Evolutionary conservation across 2,329 filamentous ascomycete genomes (phyloP).

Genomic region (Helminthosporium solani): DNA sequence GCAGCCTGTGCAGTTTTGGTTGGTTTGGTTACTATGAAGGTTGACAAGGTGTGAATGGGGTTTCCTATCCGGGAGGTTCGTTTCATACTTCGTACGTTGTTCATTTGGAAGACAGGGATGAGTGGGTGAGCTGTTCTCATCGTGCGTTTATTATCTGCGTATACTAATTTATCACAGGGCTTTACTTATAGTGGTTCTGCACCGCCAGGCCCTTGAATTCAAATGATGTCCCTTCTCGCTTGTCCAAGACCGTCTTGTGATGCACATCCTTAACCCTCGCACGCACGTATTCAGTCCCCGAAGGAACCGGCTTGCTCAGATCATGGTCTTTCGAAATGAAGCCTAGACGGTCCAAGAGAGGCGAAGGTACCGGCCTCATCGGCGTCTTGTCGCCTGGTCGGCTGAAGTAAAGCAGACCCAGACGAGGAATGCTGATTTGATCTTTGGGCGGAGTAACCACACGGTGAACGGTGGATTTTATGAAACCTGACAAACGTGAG

Average conservation of each 20-base stretch:
- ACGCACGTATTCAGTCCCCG: slow-evolving; percentile 50
- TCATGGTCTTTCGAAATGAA: slow-evolving; percentile 45
- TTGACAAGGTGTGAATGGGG: slow-evolving; percentile 1
- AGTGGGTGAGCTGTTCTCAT: not conserved
- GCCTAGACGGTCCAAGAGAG: slow-evolving; percentile 33
- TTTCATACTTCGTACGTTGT: not conserved
- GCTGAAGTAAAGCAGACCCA: slow-evolving; percentile 54
- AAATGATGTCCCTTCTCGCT: slow-evolving; percentile 48
- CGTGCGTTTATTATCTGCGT: not conserved
- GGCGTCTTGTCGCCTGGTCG: slow-evolving; percentile 34
- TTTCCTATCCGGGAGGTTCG: not conserved
- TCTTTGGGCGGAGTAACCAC: slow-evolving; percentile 50
- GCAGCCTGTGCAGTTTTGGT: slow-evolving; percentile 1
- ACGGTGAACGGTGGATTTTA: slow-evolving; percentile 51
- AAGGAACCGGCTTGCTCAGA: slow-evolving; percentile 35
- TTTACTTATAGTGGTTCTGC: slow-evolving; percentile 37
- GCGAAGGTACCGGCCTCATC: slow-evolving; percentile 37
- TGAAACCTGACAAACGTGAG: slow-evolving; percentile 37
- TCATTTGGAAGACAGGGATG: not conserved
- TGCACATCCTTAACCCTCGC: slow-evolving; percentile 52
- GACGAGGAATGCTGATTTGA: slow-evolving; percentile 49
- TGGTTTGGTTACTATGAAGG: slow-evolving; percentile 1
- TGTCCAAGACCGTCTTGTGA: slow-evolving; percentile 47
- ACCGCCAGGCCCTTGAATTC: slow-evolving; percentile 47
- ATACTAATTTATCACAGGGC: not conserved